Percentiles rank a stretch among this genome's conserved stretches.
phyloP scores from a whole-genome alignment of 805 yeast species.

The Hanseniaspora thailandica region DNA sequence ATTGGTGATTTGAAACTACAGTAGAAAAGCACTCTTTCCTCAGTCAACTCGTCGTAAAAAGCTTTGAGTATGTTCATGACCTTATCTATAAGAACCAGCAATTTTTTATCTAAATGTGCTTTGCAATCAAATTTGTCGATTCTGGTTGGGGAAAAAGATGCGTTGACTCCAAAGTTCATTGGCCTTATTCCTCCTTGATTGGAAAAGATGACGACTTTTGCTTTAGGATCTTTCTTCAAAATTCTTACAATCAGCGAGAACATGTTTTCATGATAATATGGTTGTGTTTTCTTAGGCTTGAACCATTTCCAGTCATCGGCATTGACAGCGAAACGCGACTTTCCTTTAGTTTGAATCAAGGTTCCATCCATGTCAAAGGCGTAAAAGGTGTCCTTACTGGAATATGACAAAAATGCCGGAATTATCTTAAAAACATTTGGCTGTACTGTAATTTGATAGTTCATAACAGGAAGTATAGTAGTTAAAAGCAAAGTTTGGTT shows the following conservation, averaged over 20 bases:
- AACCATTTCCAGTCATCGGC: slow-evolving; percentile 70
- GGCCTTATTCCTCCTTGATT: slow-evolving; percentile 57
- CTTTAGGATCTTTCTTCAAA: slow-evolving; percentile 16
- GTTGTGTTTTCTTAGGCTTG: slow-evolving; percentile 21
- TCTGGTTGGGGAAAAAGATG: background rate
- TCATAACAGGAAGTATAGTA: background rate
- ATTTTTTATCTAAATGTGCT: slow-evolving; percentile 33
- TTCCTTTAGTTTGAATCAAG: slow-evolving; percentile 53
- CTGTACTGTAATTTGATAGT: slow-evolving; percentile 29
- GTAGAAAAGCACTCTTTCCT: slow-evolving; percentile 1
- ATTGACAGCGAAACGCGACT: slow-evolving; percentile 43
- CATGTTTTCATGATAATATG: slow-evolving; percentile 17
- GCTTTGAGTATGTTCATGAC: background rate
- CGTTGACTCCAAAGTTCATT: background rate
- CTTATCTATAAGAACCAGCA: slow-evolving; percentile 25
- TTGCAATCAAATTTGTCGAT: background rate
- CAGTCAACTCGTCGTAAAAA: background rate
- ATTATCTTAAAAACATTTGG: slow-evolving; percentile 36
- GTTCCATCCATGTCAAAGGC: slow-evolving; percentile 86
- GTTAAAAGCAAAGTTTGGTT: background rate
- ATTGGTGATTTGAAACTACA: slow-evolving; percentile 4
- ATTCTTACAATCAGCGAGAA: slow-evolving; percentile 19
- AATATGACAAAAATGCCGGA: slow-evolving; percentile 23
- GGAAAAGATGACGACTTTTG: slow-evolving; percentile 58
- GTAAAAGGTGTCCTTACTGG: slow-evolving; percentile 34